Percentiles rank a stretch among this genome's conserved stretches.
Conservation (phyloP, 1,139 yeast genomes). For the Saccharomycopsis hybrid region DNA sequence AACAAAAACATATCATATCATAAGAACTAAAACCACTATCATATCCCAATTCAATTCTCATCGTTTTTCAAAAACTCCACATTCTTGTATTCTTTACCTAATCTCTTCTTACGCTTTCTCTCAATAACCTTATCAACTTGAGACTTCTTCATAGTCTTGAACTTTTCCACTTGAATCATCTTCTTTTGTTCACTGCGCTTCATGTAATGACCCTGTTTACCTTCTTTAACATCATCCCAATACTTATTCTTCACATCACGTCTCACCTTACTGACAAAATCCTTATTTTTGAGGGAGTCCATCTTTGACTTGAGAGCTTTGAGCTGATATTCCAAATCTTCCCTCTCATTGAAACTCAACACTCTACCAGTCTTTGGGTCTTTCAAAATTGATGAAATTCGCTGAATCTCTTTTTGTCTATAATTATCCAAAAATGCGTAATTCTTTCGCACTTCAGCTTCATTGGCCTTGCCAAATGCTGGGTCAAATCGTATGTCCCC, state of each 20-base stretch:
- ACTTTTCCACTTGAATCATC: constrained; percentile 81
- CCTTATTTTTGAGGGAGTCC: constrained; percentile 70
- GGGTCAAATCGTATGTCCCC: constrained; percentile 87
- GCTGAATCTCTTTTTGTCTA: constrained; percentile 61
- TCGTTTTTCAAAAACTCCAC: constrained; percentile 47
- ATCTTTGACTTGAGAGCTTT: constrained; percentile 68
- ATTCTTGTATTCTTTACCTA: constrained; percentile 84
- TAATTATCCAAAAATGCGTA: constrained; percentile 84
- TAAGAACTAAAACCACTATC: too few species aligned
- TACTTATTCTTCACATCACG: constrained; percentile 44
- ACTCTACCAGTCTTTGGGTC: constrained; percentile 45
- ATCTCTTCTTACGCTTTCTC: constrained; percentile 86
- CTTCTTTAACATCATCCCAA: constrained; percentile 39
- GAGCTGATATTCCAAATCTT: constrained; percentile 45
- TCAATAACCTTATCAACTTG: constrained; percentile 88
- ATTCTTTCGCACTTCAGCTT: constrained; percentile 60
- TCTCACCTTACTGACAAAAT: constrained; percentile 36
- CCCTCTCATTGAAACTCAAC: constrained; percentile 43
- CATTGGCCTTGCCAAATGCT: constrained; percentile 81
- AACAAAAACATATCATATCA: too few species aligned
- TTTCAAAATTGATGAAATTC: constrained; percentile 50
- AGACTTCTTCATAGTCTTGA: constrained; percentile 71
- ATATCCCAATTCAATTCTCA: neutral
- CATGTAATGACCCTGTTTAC: constrained; percentile 53
- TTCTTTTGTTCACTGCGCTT: constrained; percentile 79